Evolutionary conservation across 2,329 filamentous ascomycete genomes (phyloP).

Genomic region (Didymosphaeria variabile): DNA sequence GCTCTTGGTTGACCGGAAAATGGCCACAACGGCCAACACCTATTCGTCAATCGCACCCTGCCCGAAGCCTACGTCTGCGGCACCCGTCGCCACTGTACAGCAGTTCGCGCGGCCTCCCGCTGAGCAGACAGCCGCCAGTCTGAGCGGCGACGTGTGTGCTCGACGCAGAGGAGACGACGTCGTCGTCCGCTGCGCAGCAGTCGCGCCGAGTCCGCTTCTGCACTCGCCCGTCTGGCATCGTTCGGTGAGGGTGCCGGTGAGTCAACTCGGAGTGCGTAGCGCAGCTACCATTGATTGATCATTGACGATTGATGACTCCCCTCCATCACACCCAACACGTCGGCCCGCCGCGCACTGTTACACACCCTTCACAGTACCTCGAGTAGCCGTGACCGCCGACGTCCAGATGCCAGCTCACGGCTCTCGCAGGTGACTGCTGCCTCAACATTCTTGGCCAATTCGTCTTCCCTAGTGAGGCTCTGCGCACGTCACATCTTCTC

Average conservation of each 20-base stretch:
- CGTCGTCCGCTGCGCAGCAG: neutral
- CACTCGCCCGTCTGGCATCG: neutral
- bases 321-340: constrained; percentile 4
- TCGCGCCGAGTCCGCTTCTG: neutral
- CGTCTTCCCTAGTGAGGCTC: constrained; percentile 37
- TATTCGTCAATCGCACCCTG: constrained; percentile 13
- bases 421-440: constrained; percentile 4
- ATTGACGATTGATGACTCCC: constrained; percentile 16
- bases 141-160: neutral
- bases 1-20: constrained; percentile 13
- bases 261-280: constrained; percentile 24
- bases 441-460: constrained; percentile 26
- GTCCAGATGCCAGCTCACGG: neutral
- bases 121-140: neutral
- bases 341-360: constrained; percentile 20
- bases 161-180: neutral
- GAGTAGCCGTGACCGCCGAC: constrained; percentile 17
- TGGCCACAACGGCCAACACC: neutral
- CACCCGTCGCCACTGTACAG: neutral
- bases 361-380: constrained; percentile 18
- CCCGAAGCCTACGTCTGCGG: constrained; percentile 3
- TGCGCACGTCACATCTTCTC: constrained; percentile 35
- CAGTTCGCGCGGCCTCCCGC: constrained; percentile 13
- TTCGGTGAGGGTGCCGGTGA: constrained; percentile 23
- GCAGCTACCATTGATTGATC: constrained; percentile 2